These are phyloP conservation scores for Neoboletus brunneissimus DNA, from an alignment of 768 basidiomycete genomes.

Conservation along the genomic window DNA sequence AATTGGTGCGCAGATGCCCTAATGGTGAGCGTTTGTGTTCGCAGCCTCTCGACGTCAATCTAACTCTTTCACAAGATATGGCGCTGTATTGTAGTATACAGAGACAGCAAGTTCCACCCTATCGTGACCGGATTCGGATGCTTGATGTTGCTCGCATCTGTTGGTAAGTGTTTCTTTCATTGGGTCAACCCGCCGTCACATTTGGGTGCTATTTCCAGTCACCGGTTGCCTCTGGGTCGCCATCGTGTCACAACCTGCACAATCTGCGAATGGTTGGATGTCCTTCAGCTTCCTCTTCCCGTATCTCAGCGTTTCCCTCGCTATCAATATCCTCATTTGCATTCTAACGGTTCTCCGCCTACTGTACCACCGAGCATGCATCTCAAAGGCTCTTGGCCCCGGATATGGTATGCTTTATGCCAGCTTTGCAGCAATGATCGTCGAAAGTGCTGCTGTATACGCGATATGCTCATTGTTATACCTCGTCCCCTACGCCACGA, in stretches of 20 bases:
- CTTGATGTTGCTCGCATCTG: slow-evolving; percentile 23
- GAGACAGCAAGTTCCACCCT: slow-evolving; percentile 22
- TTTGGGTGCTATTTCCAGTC: slow-evolving; percentile 8
- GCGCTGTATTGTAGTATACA: slow-evolving; percentile 34
- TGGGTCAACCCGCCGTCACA: not conserved
- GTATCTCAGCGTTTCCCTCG: slow-evolving; percentile 33
- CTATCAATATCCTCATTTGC: slow-evolving; percentile 32
- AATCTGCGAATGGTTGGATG: slow-evolving; percentile 25
- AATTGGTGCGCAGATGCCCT: slow-evolving; percentile 33
- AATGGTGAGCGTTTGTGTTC: slow-evolving; percentile 21
- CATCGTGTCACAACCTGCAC: slow-evolving; percentile 25
- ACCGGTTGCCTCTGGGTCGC: slow-evolving; percentile 30
- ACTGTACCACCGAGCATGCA: slow-evolving; percentile 27
- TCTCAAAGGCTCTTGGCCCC: slow-evolving; percentile 26
- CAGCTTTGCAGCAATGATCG: slow-evolving; percentile 34
- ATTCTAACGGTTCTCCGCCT: slow-evolving; percentile 32
- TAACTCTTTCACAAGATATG: slow-evolving; percentile 23
- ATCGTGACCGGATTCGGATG: slow-evolving; percentile 16
- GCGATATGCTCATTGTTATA: slow-evolving; percentile 33
- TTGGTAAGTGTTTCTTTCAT: slow-evolving; percentile 15
- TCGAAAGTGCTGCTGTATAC: slow-evolving; percentile 36
- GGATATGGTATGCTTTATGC: slow-evolving; percentile 28
- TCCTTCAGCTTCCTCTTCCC: slow-evolving; percentile 34
- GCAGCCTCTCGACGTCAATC: not conserved
- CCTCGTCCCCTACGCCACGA: slow-evolving; percentile 26